These are phyloP conservation scores for Amphibolis antarctica DNA, from an alignment of 106 monocot genomes.

Conservation along the genomic window DNA sequence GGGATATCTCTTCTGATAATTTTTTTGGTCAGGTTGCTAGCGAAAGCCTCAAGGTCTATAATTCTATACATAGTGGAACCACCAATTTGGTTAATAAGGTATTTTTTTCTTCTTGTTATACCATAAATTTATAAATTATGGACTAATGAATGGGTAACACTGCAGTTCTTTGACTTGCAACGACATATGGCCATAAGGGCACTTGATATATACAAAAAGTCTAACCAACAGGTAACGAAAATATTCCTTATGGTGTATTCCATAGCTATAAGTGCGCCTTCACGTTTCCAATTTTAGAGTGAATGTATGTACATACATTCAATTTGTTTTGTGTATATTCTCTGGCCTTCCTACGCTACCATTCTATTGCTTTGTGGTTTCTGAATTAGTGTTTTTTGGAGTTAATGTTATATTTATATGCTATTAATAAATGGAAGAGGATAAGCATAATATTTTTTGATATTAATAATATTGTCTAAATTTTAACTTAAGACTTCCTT, in stretches of 20 bases:
- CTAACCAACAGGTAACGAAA: constrained; percentile 55
- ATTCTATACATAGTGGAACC: constrained; percentile 68
- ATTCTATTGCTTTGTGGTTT: too few relatives aligned
- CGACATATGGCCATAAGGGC: constrained; percentile 75
- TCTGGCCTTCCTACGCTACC: too few relatives aligned
- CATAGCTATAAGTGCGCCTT: not conserved
- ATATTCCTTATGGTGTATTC: not conserved
- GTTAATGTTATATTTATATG: too few relatives aligned
- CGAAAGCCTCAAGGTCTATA: constrained; percentile 75
- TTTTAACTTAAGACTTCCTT: too few relatives aligned
- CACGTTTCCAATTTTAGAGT: not conserved
- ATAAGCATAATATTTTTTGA: too few relatives aligned
- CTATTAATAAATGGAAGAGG: too few relatives aligned
- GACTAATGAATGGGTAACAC: not conserved
- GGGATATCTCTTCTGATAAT: constrained; percentile 1
- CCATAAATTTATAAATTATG: not conserved
- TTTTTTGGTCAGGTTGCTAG: constrained; percentile 45
- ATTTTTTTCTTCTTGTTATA: constrained; percentile 7
- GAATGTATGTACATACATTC: too few relatives aligned
- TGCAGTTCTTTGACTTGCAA: constrained; percentile 97
- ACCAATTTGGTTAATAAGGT: constrained; percentile 89
- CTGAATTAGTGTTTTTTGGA: too few relatives aligned
- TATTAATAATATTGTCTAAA: too few relatives aligned
- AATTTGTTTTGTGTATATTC: too few relatives aligned
- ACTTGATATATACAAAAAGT: constrained; percentile 72